Percentiles rank a stretch among this genome's conserved stretches.
phyloP scores from a whole-genome alignment of 2,329 filamentous ascomycete genomes.

The Tolypocladium pustulatum region DNA sequence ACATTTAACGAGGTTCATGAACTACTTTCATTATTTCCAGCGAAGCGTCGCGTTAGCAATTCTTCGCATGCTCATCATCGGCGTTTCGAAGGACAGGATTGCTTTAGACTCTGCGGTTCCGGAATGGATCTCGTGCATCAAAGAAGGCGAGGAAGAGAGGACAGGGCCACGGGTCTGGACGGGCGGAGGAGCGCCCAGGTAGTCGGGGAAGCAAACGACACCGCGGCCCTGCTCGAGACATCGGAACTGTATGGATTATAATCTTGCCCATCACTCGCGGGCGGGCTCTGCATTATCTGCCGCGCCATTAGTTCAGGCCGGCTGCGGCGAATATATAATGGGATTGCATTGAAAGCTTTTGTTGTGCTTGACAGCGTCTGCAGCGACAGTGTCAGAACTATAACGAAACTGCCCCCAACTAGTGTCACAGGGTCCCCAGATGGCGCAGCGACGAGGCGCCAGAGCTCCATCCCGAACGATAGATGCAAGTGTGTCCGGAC shows the following conservation, averaged over 20 bases:
- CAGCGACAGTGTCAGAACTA: neutral
- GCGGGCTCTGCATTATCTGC: neutral
- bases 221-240: neutral
- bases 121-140: conserved; percentile 5
- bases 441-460: too few species aligned
- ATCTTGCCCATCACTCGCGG: neutral
- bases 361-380: neutral
- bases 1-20: conserved; percentile 7
- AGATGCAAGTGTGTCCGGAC: too few species aligned
- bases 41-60: conserved; percentile 1
- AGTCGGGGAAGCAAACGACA: neutral
- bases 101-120: conserved; percentile 7
- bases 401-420: neutral
- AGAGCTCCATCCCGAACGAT: neutral
- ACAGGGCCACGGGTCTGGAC: neutral
- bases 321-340: neutral
- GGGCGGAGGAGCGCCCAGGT: neutral
- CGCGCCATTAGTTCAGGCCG: neutral
- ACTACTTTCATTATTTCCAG: conserved; percentile 4
- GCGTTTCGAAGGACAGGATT: conserved; percentile 9
- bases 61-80: conserved; percentile 6
- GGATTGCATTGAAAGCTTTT: neutral
- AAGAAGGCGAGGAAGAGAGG: neutral
- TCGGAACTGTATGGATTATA: conserved; percentile 10
- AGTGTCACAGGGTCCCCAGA: neutral